Evolutionary conservation across 2,329 filamentous ascomycete genomes (phyloP), one percentile per base, ranked within the genome.

Genomic region (Thyridium curvatum): DNA sequence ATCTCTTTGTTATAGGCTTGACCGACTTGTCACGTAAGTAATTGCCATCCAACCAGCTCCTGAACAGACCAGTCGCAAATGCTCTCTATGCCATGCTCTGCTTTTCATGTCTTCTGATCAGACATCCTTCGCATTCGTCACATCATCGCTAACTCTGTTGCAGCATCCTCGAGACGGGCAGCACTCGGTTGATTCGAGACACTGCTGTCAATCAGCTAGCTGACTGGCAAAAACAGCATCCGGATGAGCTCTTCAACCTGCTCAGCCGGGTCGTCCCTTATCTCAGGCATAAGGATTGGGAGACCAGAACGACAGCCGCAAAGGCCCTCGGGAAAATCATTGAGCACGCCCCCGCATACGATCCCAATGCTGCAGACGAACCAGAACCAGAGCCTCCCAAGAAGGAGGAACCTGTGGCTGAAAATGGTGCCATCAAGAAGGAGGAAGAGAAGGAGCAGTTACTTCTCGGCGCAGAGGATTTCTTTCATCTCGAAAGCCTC

Each of bases 161-260:
- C 61, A 95, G 90, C 48, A 80, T 98, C 59, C 82, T 98, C 53
- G 93, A 98, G 74, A 97, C 93, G 41, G 93, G 93, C 52, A 97
- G 91, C 66, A 98, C 93, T 44, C 84, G 85, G 58, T 74, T 98
- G 50, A 97, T 98, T 58, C 84, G 94, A 51, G 94, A 96, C 58
- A 98, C 93, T 46, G 94, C 93, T 46, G 93, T 94, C 45, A 89
- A 94, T 57, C 93, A 98, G 66, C 76, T 98, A 46, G 93, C 90
- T 45, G 93, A 98, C 65, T 93, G 95, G 62, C 94, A 98, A 65
- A 97, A 96, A 60, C 86, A 93, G 61, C 93, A 97, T 54, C 93
- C 93, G 0, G 91, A 98, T 65, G 94, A 98, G 61, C 72, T 98
- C 2, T 97, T 97, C 66, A 96, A 97, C 57, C 75, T 98, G 7